phyloP scores from a whole-genome alignment of 371 early-diverging fungal genomes.

The Rhizopus microsporus region DNA sequence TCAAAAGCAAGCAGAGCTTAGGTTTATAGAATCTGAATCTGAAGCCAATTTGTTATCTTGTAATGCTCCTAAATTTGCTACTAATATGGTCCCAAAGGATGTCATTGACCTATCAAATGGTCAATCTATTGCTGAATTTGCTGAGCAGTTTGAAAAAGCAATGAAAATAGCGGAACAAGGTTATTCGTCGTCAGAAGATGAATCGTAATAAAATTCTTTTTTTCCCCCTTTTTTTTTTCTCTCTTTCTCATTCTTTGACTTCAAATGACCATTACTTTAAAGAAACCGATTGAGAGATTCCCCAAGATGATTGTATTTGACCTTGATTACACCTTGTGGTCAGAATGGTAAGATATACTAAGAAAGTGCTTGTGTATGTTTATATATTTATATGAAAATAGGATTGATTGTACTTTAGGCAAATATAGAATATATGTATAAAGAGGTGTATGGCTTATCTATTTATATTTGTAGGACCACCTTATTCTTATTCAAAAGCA shows the following conservation, averaged over 20 bases:
- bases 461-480: slow-evolving; percentile 21
- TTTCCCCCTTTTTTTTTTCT: too few relatives aligned
- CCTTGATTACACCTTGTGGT: slow-evolving; percentile 55
- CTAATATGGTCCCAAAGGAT: slow-evolving; percentile 75
- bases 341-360: slow-evolving; percentile 35
- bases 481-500: slow-evolving; percentile 22
- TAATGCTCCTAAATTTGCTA: slow-evolving; percentile 58
- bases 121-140: slow-evolving; percentile 72
- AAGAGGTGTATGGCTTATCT: not conserved
- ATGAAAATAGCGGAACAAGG: slow-evolving; percentile 32
- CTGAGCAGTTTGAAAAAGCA: slow-evolving; percentile 60
- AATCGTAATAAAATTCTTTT: too few relatives aligned
- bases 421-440: slow-evolving; percentile 1
- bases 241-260: too few relatives aligned
- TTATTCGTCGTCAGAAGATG: not conserved
- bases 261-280: slow-evolving; percentile 7
- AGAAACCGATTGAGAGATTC: slow-evolving; percentile 8
- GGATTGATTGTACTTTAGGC: slow-evolving; percentile 47
- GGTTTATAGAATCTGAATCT: slow-evolving; percentile 50
- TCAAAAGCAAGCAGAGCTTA: slow-evolving; percentile 39
- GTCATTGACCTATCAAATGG: slow-evolving; percentile 78
- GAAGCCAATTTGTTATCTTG: slow-evolving; percentile 47
- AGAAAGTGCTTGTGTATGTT: not conserved
- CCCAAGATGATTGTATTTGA: slow-evolving; percentile 55
- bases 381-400: slow-evolving; percentile 6